Conservation (phyloP, 768 basidiomycete genomes). For the Wakefieldia striispora region DNA sequence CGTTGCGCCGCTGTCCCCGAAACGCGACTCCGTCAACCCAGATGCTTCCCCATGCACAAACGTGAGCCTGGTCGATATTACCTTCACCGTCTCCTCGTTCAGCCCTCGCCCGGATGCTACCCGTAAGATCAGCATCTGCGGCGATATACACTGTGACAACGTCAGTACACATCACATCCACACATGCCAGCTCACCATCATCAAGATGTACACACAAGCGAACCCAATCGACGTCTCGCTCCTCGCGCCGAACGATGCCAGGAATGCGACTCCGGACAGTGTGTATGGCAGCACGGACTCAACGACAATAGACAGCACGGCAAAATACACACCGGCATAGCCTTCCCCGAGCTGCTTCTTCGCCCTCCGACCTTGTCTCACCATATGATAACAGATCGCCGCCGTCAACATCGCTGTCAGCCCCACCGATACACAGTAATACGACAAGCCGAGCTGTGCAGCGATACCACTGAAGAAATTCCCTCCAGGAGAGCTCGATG, state of each 20-base stretch:
- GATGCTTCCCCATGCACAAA: conserved; percentile 3
- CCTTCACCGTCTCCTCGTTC: conserved; percentile 11
- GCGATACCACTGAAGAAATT: conserved; percentile 18
- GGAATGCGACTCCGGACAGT: conserved; percentile 23
- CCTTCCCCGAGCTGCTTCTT: conserved; percentile 17
- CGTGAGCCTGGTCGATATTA: conserved; percentile 6
- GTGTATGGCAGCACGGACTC: conserved; percentile 29
- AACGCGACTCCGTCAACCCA: background rate
- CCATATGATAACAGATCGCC: conserved; percentile 19
- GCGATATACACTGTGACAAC: conserved; percentile 19
- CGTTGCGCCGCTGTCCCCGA: background rate
- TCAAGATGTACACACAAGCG: conserved; percentile 17
- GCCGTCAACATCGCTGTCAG: conserved; percentile 21
- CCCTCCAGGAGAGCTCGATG: conserved; percentile 14
- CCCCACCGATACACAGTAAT: conserved; percentile 19
- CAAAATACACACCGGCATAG: conserved; percentile 20
- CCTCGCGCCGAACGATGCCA: conserved; percentile 19
- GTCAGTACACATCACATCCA: background rate
- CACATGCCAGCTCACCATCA: conserved; percentile 19
- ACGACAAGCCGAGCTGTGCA: conserved; percentile 16
- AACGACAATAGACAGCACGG: conserved; percentile 13
- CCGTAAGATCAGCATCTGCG: conserved; percentile 25
- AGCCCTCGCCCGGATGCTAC: conserved; percentile 19
- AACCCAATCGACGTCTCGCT: conserved; percentile 15
- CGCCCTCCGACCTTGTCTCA: conserved; percentile 10